Conservation (phyloP, 164 flowering plant species). For the Berberis vulgaris region DNA sequence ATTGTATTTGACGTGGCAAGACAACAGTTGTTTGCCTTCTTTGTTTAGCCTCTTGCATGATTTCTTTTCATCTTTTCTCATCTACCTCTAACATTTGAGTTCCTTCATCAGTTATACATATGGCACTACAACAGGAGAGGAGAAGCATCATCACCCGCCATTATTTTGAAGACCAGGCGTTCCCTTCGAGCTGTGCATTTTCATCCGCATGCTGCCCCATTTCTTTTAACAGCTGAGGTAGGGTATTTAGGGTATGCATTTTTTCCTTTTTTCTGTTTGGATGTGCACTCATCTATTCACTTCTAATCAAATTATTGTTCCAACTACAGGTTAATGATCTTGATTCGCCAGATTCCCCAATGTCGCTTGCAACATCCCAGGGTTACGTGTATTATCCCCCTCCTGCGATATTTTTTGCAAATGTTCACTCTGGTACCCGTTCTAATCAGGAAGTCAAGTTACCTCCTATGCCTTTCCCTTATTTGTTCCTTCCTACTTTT, state of each 20-base stretch:
- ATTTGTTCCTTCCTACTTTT: slow-evolving; percentile 52
- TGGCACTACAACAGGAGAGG: slow-evolving; percentile 81
- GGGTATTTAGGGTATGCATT: slow-evolving; percentile 3
- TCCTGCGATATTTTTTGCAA: slow-evolving; percentile 68
- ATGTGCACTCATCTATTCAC: not conserved
- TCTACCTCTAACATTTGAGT: slow-evolving; percentile 1
- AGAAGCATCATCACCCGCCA: slow-evolving; percentile 51
- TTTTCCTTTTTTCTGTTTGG: not conserved
- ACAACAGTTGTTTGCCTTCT: too few species aligned
- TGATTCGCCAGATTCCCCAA: slow-evolving; percentile 74
- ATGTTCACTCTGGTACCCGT: slow-evolving; percentile 40
- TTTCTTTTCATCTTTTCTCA: not conserved
- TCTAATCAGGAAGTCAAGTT: slow-evolving; percentile 33
- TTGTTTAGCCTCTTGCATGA: not conserved
- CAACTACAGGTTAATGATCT: slow-evolving; percentile 80
- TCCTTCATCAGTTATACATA: slow-evolving; percentile 52
- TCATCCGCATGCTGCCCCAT: slow-evolving; percentile 90
- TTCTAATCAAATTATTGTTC: slow-evolving; percentile 12
- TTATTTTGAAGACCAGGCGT: slow-evolving; percentile 75
- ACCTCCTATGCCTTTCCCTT: slow-evolving; percentile 52
- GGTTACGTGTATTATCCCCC: slow-evolving; percentile 83
- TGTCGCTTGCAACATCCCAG: slow-evolving; percentile 75
- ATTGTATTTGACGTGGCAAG: too few species aligned
- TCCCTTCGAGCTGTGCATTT: slow-evolving; percentile 98
- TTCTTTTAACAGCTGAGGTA: slow-evolving; percentile 92